Evolutionary conservation across 345 rosid species (phyloP), one percentile per base, ranked within the genome.

Genomic region (Eutrema yunnanense): DNA sequence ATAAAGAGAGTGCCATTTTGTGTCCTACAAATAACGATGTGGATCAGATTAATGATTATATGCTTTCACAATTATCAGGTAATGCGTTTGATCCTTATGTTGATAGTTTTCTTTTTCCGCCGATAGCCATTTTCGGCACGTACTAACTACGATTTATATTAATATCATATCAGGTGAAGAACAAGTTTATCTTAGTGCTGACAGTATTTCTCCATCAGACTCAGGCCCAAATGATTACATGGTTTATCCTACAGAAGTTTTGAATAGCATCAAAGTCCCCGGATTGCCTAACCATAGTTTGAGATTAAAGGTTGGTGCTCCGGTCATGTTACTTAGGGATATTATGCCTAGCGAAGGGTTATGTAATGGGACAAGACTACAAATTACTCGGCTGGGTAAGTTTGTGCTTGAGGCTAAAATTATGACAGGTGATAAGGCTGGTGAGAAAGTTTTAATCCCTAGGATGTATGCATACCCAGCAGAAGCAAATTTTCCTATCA

Each of bases 291-390:
- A 6, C 9, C 57, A 59, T 49, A 26, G 46, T 29, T 49, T 70
- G 66, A 60, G n/a, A 38, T 8, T 71, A 16, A 59, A 71, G 56
- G 41, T 59, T 38, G 74, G 67, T 38, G 58, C 16, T 27, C 58
- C 58, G 6, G 74, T 71, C 58, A 71, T 40, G 67, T 38, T 71
- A 30, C 59, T 60, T 4, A 9, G 1, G 30, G 74, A 71, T 22
- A 9, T 69, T 11, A 0, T 8, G 3, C 53, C 13, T 9, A 16
- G 10, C 22, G 5, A 0, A 1, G 74, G 67, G 3, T 30, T 49
- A 14, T 4, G 49, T 11, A 29, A 29, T 3, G 67, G 67, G 13
- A 14, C 59, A 14, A 60, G 67, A 49, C 74, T 71, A 14, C 40
- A 14, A 3, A 71, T 71, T 29, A 60, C 59, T 48, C 42, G 50